Conservation (phyloP, 164 flowering plant genomes). For the Brasenia schreberi region DNA sequence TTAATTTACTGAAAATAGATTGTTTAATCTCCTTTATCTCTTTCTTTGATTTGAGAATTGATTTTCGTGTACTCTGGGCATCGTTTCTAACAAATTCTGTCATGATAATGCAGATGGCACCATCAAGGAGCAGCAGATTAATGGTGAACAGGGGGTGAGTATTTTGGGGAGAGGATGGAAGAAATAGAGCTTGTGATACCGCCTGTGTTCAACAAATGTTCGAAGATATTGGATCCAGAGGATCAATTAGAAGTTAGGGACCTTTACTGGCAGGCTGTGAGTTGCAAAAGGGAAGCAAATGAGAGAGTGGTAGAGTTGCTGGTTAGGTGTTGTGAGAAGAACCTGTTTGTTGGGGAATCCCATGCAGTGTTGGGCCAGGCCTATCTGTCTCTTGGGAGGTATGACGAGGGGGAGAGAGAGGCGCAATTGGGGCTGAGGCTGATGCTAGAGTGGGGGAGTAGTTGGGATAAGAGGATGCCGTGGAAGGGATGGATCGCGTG, state of each 20-base stretch:
- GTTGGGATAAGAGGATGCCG: constrained; percentile 95
- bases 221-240: constrained; percentile 39
- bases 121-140: background rate
- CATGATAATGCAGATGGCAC: background rate
- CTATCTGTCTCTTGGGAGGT: constrained; percentile 48
- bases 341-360: constrained; percentile 88
- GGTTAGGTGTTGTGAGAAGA: constrained; percentile 48
- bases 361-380: constrained; percentile 62
- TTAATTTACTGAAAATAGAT: no score
- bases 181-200: constrained; percentile 66
- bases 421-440: constrained; percentile 60
- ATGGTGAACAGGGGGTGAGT: background rate
- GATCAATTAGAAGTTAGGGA: constrained; percentile 70
- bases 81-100: no score
- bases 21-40: no score
- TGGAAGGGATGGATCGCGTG: constrained; percentile 99
- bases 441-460: constrained; percentile 82
- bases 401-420: constrained; percentile 57
- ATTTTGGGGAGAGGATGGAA: constrained; percentile 28
- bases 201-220: constrained; percentile 66
- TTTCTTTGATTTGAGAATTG: no score
- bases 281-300: constrained; percentile 15
- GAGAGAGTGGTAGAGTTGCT: constrained; percentile 47
- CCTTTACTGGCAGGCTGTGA: constrained; percentile 80
- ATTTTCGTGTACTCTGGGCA: no score